Evolutionary conservation across 345 rosid genomes (phyloP).

Genomic region (Moricandia moricandioides): DNA sequence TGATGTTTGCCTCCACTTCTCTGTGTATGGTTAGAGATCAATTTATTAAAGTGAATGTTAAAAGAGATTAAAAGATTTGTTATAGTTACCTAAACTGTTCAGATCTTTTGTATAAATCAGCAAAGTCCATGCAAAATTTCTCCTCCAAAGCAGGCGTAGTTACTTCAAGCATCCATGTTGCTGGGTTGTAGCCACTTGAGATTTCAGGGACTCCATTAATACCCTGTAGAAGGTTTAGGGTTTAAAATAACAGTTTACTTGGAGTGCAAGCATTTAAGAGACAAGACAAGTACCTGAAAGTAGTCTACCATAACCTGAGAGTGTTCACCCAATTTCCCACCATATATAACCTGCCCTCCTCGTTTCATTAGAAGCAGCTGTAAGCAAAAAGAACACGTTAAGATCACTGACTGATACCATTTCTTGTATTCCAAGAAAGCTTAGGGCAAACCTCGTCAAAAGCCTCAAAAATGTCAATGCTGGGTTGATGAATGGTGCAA

Average conservation of each 20-base stretch:
- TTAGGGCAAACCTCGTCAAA: conserved; percentile 74
- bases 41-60: neutral
- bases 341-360: conserved; percentile 84
- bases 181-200: conserved; percentile 74
- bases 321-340: conserved; percentile 74
- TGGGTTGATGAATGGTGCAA: conserved; percentile 93
- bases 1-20: conserved; percentile 64
- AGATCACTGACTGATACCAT: conserved; percentile 1
- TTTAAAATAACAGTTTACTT: neutral
- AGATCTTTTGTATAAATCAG: conserved; percentile 63
- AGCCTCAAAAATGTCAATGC: conserved; percentile 91
- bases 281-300: conserved; percentile 60
- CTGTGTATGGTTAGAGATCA: conserved; percentile 35
- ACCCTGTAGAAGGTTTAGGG: conserved; percentile 41
- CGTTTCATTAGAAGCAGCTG: conserved; percentile 98
- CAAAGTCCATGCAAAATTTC: conserved; percentile 59
- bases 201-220: conserved; percentile 59
- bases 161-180: conserved; percentile 98
- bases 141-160: conserved; percentile 66
- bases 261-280: neutral
- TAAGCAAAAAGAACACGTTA: neutral
- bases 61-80: neutral
- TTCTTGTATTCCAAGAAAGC: neutral
- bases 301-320: conserved; percentile 69
- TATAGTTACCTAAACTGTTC: conserved; percentile 54